Evolutionary conservation across 1,284 basidiomycete species (phyloP).

Genomic region (Pyrrhoderma noxium): DNA sequence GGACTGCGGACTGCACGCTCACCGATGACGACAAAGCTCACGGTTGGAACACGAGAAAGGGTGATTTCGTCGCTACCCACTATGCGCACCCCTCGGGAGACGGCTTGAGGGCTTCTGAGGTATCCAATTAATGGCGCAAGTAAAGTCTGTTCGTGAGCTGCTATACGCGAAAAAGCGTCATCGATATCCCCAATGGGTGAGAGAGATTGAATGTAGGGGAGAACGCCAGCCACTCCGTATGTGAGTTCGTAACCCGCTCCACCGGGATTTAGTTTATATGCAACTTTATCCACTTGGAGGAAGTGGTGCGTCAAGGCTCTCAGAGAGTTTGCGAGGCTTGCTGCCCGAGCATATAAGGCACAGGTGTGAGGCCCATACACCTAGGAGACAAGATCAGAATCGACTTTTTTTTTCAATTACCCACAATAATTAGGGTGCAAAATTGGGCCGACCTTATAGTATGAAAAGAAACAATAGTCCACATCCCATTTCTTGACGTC

Average conservation of each 20-base stretch:
- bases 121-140: slow-evolving; percentile 35
- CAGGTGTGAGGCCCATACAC: slow-evolving; percentile 72
- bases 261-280: slow-evolving; percentile 64
- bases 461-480: slow-evolving; percentile 65
- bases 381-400: slow-evolving; percentile 29
- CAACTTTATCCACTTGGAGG: slow-evolving; percentile 39
- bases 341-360: slow-evolving; percentile 50
- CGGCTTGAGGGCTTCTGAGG: slow-evolving; percentile 33
- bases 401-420: background rate
- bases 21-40: slow-evolving; percentile 64
- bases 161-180: slow-evolving; percentile 41
- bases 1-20: slow-evolving; percentile 46
- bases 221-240: slow-evolving; percentile 51
- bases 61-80: slow-evolving; percentile 51
- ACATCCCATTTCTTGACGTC: slow-evolving; percentile 71
- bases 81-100: slow-evolving; percentile 52
- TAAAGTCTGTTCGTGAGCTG: slow-evolving; percentile 39
- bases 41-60: slow-evolving; percentile 53
- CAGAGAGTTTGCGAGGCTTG: slow-evolving; percentile 41
- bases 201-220: slow-evolving; percentile 59
- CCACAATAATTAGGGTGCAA: background rate
- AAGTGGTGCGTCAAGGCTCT: slow-evolving; percentile 66
- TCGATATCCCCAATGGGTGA: slow-evolving; percentile 39
- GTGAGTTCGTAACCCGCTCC: slow-evolving; percentile 69
- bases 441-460: slow-evolving; percentile 56